Conservation (phyloP, 2,329 filamentous ascomycete species). For the Orbilia javanica region DNA sequence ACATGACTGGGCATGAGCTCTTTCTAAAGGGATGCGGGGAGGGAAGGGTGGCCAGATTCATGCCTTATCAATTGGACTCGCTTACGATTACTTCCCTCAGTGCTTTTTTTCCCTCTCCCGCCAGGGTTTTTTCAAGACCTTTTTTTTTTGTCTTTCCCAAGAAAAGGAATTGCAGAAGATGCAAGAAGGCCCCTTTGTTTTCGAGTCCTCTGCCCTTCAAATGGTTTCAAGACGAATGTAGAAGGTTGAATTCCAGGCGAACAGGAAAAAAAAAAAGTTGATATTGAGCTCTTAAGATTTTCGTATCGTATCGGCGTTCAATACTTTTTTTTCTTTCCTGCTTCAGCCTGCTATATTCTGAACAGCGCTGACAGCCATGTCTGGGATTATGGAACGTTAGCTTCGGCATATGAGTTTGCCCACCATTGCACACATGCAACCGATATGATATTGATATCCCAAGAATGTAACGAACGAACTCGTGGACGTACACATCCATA, state of each 20-base stretch:
- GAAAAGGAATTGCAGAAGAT: slow-evolving; percentile 33
- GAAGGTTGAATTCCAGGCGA: slow-evolving; percentile 19
- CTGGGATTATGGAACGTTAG: background rate
- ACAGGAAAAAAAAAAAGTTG: background rate
- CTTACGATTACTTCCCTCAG: slow-evolving; percentile 52
- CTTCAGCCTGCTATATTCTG: slow-evolving; percentile 13
- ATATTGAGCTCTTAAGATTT: slow-evolving; percentile 5
- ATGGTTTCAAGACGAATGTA: slow-evolving; percentile 18
- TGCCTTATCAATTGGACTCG: slow-evolving; percentile 51
- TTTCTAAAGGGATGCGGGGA: slow-evolving; percentile 1
- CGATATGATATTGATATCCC: background rate
- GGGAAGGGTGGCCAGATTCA: slow-evolving; percentile 34
- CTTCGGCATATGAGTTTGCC: background rate
- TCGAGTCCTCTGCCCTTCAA: background rate
- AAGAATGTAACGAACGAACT: background rate
- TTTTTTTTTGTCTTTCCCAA: slow-evolving; percentile 12
- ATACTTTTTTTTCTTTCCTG: background rate
- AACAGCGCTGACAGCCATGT: slow-evolving; percentile 8
- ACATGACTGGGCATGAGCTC: slow-evolving; percentile 31
- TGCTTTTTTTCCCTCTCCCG: slow-evolving; percentile 12
- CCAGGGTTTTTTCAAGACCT: background rate
- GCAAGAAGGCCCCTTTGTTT: background rate
- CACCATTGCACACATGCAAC: background rate
- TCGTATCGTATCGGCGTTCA: background rate
- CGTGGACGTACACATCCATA: background rate